phyloP scores from a whole-genome alignment of 139 green algal genomes.

The Chlorella sp. region DNA sequence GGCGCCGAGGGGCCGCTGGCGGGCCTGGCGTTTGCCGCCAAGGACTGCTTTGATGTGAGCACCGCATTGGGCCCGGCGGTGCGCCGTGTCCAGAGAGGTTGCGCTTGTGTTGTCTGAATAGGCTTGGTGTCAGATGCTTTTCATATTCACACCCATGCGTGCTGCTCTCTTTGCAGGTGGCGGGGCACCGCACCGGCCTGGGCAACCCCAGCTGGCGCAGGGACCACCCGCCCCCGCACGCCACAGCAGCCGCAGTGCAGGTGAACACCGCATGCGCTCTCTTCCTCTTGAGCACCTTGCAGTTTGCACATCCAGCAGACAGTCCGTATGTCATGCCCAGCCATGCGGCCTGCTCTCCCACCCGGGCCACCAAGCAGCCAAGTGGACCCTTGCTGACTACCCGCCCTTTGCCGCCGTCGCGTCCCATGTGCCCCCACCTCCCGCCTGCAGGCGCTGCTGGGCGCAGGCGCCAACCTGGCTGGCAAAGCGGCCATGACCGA shows the following conservation, averaged over 20 bases:
- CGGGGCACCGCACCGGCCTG: slow-evolving; percentile 59
- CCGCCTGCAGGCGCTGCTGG: slow-evolving; percentile 71
- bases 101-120: too few species aligned
- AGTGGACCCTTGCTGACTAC: background rate
- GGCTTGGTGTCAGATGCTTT: too few species aligned
- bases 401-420: background rate
- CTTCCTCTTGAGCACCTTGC: too few species aligned
- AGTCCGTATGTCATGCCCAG: too few species aligned
- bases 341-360: too few species aligned
- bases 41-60: slow-evolving; percentile 57
- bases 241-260: slow-evolving; percentile 15
- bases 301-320: too few species aligned
- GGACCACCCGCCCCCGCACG: background rate
- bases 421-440: background rate
- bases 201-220: slow-evolving; percentile 60
- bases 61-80: background rate
- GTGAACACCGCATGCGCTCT: background rate
- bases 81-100: background rate
- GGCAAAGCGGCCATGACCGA: slow-evolving; percentile 94
- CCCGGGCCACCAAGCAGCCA: background rate
- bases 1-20: slow-evolving; percentile 6
- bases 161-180: slow-evolving; percentile 61
- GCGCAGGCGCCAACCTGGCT: slow-evolving; percentile 65
- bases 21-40: slow-evolving; percentile 44
- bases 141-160: background rate